Evolutionary conservation across 1,284 basidiomycete species (phyloP).

Genomic region (Cystobasidium sp.): DNA sequence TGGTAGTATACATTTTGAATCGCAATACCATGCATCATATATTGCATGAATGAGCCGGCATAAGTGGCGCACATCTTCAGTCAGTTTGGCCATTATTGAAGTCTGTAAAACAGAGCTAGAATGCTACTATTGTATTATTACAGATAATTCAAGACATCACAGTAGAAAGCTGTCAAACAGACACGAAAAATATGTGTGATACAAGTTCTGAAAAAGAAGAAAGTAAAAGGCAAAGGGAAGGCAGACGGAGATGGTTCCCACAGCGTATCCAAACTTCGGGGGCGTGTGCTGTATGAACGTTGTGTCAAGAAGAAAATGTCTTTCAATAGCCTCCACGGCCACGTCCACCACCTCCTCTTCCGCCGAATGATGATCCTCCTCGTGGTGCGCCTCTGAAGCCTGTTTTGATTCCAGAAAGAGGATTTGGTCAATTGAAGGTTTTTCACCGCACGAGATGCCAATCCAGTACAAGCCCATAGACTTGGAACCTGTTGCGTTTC

Average conservation of each 20-base stretch:
- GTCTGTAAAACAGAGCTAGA: too few species aligned
- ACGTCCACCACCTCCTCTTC: slow-evolving; percentile 46
- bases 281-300: not conserved
- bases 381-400: slow-evolving; percentile 59
- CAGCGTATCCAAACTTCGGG: not conserved
- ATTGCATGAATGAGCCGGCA: too few species aligned
- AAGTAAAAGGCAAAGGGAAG: not conserved
- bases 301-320: not conserved
- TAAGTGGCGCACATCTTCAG: too few species aligned
- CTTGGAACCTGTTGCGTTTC: not conserved
- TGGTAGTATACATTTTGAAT: too few species aligned
- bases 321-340: slow-evolving; percentile 38
- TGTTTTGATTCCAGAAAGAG: not conserved
- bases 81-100: too few species aligned
- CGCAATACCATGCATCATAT: too few species aligned
- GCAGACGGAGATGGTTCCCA: not conserved
- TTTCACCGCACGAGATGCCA: too few species aligned
- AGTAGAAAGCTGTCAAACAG: too few species aligned
- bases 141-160: too few species aligned
- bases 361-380: slow-evolving; percentile 59
- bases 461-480: too few species aligned
- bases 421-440: not conserved
- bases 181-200: too few species aligned
- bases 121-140: too few species aligned
- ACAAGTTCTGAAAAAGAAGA: not conserved